A percentile compares a stretch with the other conserved stretches of the same genome.
These are phyloP conservation scores for Aquilaria agallochum DNA, from an alignment of 441 rosid species.

Conservation along the genomic window DNA sequence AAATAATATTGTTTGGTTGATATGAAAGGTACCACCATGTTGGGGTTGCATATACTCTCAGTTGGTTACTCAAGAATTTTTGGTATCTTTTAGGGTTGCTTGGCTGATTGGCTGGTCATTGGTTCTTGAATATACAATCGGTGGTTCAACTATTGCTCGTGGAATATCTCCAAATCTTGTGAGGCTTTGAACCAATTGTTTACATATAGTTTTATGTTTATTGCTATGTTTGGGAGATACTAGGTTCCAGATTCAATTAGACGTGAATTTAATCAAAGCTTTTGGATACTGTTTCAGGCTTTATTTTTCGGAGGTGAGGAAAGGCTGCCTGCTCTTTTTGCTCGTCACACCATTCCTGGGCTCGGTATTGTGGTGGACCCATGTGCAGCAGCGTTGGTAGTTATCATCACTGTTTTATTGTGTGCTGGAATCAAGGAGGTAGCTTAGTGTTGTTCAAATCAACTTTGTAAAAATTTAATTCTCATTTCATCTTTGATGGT, in stretches of 20 bases:
- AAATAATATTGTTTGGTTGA: neutral
- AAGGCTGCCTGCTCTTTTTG: slow-evolving; percentile 73
- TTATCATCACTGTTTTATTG: slow-evolving; percentile 77
- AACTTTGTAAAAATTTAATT: too few relatives aligned
- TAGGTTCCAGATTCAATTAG: neutral
- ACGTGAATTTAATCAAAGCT: too few relatives aligned
- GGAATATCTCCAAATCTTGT: slow-evolving; percentile 97
- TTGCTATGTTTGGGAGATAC: slow-evolving; percentile 7
- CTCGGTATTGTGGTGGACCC: slow-evolving; percentile 88
- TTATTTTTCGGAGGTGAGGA: slow-evolving; percentile 80
- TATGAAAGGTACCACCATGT: neutral
- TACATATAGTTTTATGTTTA: neutral
- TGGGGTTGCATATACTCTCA: slow-evolving; percentile 3
- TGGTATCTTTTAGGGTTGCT: slow-evolving; percentile 53
- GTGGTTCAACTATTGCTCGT: slow-evolving; percentile 97
- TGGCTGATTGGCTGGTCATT: slow-evolving; percentile 99
- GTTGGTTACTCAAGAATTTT: slow-evolving; percentile 4
- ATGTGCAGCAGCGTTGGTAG: slow-evolving; percentile 77
- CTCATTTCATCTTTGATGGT: too few relatives aligned
- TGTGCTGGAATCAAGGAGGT: slow-evolving; percentile 99
- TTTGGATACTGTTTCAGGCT: slow-evolving; percentile 44
- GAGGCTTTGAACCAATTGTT: slow-evolving; percentile 1
- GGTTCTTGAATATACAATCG: slow-evolving; percentile 87
- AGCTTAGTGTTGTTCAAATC: slow-evolving; percentile 5
- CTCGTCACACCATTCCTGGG: slow-evolving; percentile 76